These are phyloP conservation scores for Dothiorella sarmentorum DNA, from an alignment of 2,329 filamentous ascomycete genomes.

Conservation along the genomic window DNA sequence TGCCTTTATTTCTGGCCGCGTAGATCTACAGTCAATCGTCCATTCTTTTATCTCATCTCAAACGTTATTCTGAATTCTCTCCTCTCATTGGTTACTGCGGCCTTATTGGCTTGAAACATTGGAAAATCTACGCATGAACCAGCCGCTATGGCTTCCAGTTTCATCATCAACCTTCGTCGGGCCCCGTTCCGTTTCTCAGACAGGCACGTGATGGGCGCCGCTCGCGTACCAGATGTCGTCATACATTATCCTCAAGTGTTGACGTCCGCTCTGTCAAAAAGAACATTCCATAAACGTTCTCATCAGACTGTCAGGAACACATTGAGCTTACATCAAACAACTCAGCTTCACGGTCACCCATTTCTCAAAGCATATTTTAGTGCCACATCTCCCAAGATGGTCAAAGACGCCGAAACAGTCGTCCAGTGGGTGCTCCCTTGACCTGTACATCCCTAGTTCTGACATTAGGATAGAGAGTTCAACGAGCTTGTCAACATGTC, in stretches of 20 bases:
- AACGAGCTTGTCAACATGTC: conserved; percentile 66
- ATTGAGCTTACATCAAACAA: neutral
- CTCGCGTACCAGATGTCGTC: conserved; percentile 8
- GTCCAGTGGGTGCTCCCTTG: conserved; percentile 40
- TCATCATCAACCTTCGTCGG: neutral
- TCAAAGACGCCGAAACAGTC: conserved; percentile 51
- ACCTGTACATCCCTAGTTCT: neutral
- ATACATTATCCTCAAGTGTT: neutral
- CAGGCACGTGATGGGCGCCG: conserved; percentile 4
- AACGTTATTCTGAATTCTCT: neutral
- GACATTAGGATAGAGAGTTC: conserved; percentile 50
- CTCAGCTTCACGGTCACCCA: neutral
- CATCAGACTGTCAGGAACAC: neutral
- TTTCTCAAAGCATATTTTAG: neutral
- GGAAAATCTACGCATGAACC: neutral
- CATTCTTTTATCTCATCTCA: neutral
- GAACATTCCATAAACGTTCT: no score
- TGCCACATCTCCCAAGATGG: conserved; percentile 39
- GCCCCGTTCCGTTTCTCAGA: conserved; percentile 1
- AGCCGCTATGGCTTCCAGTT: neutral
- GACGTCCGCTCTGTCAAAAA: neutral
- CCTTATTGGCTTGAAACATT: conserved; percentile 3
- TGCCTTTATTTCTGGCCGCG: neutral
- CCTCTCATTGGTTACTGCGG: neutral
- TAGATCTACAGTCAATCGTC: conserved; percentile 3